These are phyloP conservation scores for Aspergillus thermomutatus DNA, from an alignment of 2,329 filamentous ascomycete species.

Conservation along the genomic window DNA sequence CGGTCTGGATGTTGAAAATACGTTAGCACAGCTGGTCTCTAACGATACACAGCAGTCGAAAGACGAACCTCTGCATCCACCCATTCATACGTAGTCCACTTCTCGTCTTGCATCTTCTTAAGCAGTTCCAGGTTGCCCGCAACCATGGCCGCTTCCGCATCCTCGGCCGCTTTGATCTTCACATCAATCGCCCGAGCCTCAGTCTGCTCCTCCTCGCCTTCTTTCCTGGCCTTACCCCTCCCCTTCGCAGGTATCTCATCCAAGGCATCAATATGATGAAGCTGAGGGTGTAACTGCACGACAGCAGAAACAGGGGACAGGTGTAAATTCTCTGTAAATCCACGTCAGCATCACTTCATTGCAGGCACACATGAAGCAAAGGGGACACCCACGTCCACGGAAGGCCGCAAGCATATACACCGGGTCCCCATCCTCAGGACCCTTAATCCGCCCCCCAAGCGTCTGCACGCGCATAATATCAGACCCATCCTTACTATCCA, in stretches of 20 bases:
- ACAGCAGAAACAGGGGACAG: constrained; percentile 79
- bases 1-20: constrained; percentile 39
- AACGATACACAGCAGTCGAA: background rate
- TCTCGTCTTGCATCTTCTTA: constrained; percentile 73
- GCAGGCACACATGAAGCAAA: background rate
- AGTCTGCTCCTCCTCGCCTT: constrained; percentile 44
- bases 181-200: constrained; percentile 79
- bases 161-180: constrained; percentile 73
- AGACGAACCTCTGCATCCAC: constrained; percentile 66
- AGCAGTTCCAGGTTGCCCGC: constrained; percentile 75
- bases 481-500: constrained; percentile 37
- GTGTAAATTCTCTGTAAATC: constrained; percentile 68
- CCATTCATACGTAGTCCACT: constrained; percentile 77
- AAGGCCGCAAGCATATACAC: constrained; percentile 92
- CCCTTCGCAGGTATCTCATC: constrained; percentile 57
- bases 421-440: constrained; percentile 65
- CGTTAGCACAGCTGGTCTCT: constrained; percentile 9
- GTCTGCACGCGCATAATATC: constrained; percentile 72
- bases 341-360: constrained; percentile 7
- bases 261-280: constrained; percentile 86
- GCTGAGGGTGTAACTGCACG: constrained; percentile 84
- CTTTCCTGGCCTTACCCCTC: constrained; percentile 35
- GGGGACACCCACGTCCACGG: constrained; percentile 61
- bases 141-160: constrained; percentile 61
- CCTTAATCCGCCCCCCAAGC: constrained; percentile 74